phyloP scores from a whole-genome alignment of 495 filamentous ascomycete species.

The Lichenothelia convexa region DNA sequence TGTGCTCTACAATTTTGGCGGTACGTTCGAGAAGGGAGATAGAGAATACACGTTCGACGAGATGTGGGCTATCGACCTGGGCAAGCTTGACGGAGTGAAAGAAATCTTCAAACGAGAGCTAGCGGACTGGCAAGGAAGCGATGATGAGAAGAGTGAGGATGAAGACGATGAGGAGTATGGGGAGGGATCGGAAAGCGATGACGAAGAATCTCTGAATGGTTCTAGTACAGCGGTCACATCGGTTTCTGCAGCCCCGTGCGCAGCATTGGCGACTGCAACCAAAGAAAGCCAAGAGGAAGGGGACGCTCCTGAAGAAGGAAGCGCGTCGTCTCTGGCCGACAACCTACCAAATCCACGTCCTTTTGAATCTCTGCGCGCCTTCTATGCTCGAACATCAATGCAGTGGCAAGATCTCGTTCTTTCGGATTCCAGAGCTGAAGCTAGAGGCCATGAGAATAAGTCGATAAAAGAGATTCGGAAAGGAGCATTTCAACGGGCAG shows the following conservation, averaged over 20 bases:
- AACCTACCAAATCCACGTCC: slow-evolving; percentile 53
- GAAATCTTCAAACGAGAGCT: slow-evolving; percentile 71
- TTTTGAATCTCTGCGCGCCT: slow-evolving; percentile 82
- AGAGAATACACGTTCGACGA: slow-evolving; percentile 90
- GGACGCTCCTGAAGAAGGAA: slow-evolving; percentile 20
- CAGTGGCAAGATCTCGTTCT: slow-evolving; percentile 80
- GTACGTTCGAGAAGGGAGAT: slow-evolving; percentile 87
- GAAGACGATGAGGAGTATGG: slow-evolving; percentile 46
- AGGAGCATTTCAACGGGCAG: slow-evolving; percentile 68
- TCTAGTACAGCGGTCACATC: slow-evolving; percentile 16
- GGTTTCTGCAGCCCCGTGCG: slow-evolving; percentile 3
- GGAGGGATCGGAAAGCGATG: slow-evolving; percentile 55
- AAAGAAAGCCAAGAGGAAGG: slow-evolving; percentile 20
- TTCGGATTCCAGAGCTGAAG: slow-evolving; percentile 42
- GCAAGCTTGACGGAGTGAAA: slow-evolving; percentile 78
- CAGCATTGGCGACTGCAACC: slow-evolving; percentile 6
- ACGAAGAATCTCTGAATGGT: slow-evolving; percentile 32
- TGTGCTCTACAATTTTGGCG: slow-evolving; percentile 79
- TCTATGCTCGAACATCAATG: slow-evolving; percentile 71
- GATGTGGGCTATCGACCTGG: slow-evolving; percentile 77
- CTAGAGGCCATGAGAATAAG: slow-evolving; percentile 34
- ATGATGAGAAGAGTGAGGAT: slow-evolving; percentile 21
- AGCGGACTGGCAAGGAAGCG: slow-evolving; percentile 60
- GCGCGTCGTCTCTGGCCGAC: slow-evolving; percentile 31
- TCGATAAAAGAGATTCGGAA: slow-evolving; percentile 81